A percentile compares a stretch with the other conserved stretches of the same genome.
Conservation (phyloP, 805 yeast genomes). For the Yamadazyma tumulicola region DNA sequence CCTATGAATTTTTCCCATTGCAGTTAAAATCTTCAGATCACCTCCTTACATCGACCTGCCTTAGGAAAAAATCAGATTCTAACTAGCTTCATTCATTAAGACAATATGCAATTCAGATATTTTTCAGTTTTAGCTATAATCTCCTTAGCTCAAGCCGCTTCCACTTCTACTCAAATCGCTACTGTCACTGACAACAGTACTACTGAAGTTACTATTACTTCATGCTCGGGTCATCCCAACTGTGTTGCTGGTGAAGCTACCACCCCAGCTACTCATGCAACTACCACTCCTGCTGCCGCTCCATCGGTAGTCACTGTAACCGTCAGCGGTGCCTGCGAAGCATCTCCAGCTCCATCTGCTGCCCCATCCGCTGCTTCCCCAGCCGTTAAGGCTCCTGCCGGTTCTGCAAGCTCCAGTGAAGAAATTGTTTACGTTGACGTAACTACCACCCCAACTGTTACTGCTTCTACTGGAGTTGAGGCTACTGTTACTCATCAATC, state of each 20-base stretch:
- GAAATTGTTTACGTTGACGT: conserved; percentile 39
- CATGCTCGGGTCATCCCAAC: conserved; percentile 32
- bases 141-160: conserved; percentile 21
- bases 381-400: conserved; percentile 11
- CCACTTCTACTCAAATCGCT: conserved; percentile 16
- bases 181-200: conserved; percentile 26
- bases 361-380: conserved; percentile 10
- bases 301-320: conserved; percentile 26
- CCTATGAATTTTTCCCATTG: conserved; percentile 10
- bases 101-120: conserved; percentile 24
- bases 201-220: conserved; percentile 35
- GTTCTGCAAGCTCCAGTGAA: conserved; percentile 13
- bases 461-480: conserved; percentile 45
- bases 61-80: conserved; percentile 4
- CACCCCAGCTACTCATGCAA: conserved; percentile 28
- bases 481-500: conserved; percentile 37
- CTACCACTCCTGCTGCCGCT: conserved; percentile 15
- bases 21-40: conserved; percentile 5
- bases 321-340: conserved; percentile 20
- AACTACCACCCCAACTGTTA: conserved; percentile 48
- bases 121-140: conserved; percentile 22
- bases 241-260: conserved; percentile 18
- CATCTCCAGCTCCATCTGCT: conserved; percentile 2
- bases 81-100: conserved; percentile 4
- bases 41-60: conserved; percentile 1